phyloP scores from a whole-genome alignment of 805 yeast genomes.

The Ogataea saltuana region DNA sequence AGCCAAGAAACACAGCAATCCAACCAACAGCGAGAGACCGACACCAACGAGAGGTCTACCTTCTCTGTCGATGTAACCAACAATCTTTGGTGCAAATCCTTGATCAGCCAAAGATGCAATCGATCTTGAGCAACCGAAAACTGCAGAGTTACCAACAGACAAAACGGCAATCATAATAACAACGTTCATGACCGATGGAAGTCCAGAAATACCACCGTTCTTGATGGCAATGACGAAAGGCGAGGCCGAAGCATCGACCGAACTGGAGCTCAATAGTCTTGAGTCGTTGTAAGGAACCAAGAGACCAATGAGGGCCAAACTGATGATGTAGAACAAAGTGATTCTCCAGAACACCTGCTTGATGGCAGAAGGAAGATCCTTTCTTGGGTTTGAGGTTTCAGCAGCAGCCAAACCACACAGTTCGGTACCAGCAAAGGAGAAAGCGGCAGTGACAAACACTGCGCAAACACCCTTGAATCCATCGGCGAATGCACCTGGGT shows the following conservation, averaged over 20 bases:
- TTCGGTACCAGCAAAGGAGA: conserved; percentile 69
- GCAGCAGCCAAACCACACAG: conserved; percentile 66
- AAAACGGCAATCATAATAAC: conserved; percentile 71
- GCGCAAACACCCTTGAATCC: conserved; percentile 66
- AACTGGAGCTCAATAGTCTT: conserved; percentile 45
- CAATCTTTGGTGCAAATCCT: conserved; percentile 62
- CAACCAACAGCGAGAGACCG: conserved; percentile 50
- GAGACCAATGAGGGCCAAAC: conserved; percentile 55
- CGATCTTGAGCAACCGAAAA: conserved; percentile 73
- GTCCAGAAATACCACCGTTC: conserved; percentile 59
- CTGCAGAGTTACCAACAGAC: conserved; percentile 76
- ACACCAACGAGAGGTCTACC: conserved; percentile 82
- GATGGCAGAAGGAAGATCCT: conserved; percentile 61
- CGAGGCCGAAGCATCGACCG: conserved; percentile 60
- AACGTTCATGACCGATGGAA: conserved; percentile 73
- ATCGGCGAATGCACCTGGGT: conserved; percentile 57
- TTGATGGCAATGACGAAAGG: conserved; percentile 76
- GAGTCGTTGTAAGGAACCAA: conserved; percentile 59
- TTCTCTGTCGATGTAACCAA: conserved; percentile 69
- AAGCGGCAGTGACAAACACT: conserved; percentile 60
- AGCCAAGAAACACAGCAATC: conserved; percentile 61
- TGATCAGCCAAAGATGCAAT: conserved; percentile 67
- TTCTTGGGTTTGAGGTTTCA: conserved; percentile 62
- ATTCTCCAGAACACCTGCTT: conserved; percentile 69
- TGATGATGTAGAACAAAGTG: conserved; percentile 54